These are phyloP conservation scores for Alternaria burnsii DNA, from an alignment of 2,329 filamentous ascomycete species.

Conservation along the genomic window DNA sequence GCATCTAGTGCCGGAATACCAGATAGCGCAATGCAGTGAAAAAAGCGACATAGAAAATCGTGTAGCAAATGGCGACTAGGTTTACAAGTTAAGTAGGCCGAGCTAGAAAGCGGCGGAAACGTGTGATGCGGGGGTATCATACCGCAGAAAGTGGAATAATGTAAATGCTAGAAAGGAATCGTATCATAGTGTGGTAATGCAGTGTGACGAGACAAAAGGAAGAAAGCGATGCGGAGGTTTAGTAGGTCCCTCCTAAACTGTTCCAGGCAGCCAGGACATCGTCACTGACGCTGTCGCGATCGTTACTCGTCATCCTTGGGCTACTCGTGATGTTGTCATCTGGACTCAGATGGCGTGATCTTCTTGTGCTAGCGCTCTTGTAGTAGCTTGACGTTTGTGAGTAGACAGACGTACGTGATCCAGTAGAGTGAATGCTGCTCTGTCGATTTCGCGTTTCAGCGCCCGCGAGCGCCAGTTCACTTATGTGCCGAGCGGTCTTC, in stretches of 20 bases:
- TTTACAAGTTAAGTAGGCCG: slow-evolving; percentile 5
- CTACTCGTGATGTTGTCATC: slow-evolving; percentile 37
- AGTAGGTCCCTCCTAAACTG: slow-evolving; percentile 53
- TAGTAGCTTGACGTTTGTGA: slow-evolving; percentile 21
- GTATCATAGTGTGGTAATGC: slow-evolving; percentile 1
- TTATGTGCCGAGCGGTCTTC: slow-evolving; percentile 29
- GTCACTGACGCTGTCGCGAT: slow-evolving; percentile 53
- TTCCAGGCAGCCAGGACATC: slow-evolving; percentile 59
- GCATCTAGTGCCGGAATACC: not conserved
- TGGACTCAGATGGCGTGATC: slow-evolving; percentile 29
- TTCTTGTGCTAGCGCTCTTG: slow-evolving; percentile 20
- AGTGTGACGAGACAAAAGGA: not conserved
- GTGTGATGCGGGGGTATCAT: not conserved
- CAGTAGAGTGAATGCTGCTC: slow-evolving; percentile 32
- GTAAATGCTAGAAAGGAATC: not conserved
- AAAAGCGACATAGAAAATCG: slow-evolving; percentile 3
- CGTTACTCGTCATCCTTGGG: slow-evolving; percentile 17
- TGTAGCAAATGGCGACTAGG: not conserved
- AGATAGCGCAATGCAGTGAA: not conserved
- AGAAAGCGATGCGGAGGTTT: not conserved
- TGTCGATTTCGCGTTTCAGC: slow-evolving; percentile 27
- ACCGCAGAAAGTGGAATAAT: slow-evolving; percentile 2
- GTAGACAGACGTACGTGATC: slow-evolving; percentile 21
- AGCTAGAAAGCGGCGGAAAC: not conserved
- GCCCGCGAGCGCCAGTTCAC: slow-evolving; percentile 24